Evolutionary conservation across 495 filamentous ascomycete genomes (phyloP), one percentile per base, ranked within the genome.

Genomic region (Parachaetomium inaequale): DNA sequence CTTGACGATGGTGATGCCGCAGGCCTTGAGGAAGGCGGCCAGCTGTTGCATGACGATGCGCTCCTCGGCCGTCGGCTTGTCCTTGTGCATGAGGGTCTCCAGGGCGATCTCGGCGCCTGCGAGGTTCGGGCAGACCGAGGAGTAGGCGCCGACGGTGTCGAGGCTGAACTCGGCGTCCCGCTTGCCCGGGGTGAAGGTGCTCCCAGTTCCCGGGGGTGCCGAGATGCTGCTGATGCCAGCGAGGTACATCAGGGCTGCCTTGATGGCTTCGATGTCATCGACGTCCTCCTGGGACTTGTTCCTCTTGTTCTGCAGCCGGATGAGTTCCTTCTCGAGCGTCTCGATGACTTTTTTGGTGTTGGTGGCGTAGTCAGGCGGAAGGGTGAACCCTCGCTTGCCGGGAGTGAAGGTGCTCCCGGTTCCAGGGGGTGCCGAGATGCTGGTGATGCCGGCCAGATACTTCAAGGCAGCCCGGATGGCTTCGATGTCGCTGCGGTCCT

Each of bases 1-100:
- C 59, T 71, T 62, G 38, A 74, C 42, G 64, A 77, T 76, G 49
- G 55, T 66, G 63, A 75, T 70, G 60, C 75, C 75, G 65, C 75
- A 77, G 47, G 69, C 73, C 36, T 58, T 42, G 57, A 75, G 74
- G 53, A 76, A 70, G 66, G 72, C 68, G 49, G 65, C 65, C n/a
- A 71, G 59, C 58, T 65, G 31, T 54, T 65, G 15, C 56, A 73
- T 71, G 34, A 67, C 65, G 58, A 63, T 54, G 31, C 64, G 58
- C 59, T 74, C 70, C 32, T 71, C 49, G 21, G 62, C 62, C 11
- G 68, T 50, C 32, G 58, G 69, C 55, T 69, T 62, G 38, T 63
- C 56, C 34, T 69, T 70, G 53, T 66, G 61, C 49, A 68, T 42
- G n/a, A 65, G 63, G n/a, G 25, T 28, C 55, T 68, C 31, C 11